These are phyloP conservation scores for Thermothelomyces thermophilus DNA, from an alignment of 2,329 filamentous ascomycete species.

Conservation along the genomic window DNA sequence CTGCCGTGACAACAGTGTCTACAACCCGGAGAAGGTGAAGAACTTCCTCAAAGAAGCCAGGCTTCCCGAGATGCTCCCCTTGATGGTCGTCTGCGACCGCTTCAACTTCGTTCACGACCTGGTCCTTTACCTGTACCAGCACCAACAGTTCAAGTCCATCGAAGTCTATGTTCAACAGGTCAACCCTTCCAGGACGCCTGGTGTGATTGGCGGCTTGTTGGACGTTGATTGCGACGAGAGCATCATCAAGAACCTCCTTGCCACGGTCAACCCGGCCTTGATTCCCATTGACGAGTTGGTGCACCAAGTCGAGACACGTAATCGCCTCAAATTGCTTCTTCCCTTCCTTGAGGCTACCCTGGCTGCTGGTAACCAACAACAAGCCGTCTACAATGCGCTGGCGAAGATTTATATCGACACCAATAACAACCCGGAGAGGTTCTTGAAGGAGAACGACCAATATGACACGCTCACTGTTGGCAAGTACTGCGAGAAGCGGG, in stretches of 20 bases:
- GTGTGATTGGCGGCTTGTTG: constrained; percentile 85
- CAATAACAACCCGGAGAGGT: constrained; percentile 97
- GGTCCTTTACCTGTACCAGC: constrained; percentile 95
- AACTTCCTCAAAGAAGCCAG: constrained; percentile 98
- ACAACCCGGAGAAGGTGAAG: constrained; percentile 93
- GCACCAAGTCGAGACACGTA: constrained; percentile 87
- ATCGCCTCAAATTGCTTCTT: constrained; percentile 87
- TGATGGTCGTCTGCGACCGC: constrained; percentile 98
- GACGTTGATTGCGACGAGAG: constrained; percentile 96
- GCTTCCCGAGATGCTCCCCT: constrained; percentile 82
- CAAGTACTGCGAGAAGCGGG: constrained; percentile 98
- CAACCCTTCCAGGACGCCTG: constrained; percentile 83
- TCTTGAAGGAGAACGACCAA: constrained; percentile 93
- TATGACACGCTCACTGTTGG: constrained; percentile 90
- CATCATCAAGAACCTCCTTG: constrained; percentile 88
- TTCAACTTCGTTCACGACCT: constrained; percentile 98
- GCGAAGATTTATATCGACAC: constrained; percentile 99
- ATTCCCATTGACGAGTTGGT: constrained; percentile 95
- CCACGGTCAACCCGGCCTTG: constrained; percentile 73
- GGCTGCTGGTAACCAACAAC: constrained; percentile 85
- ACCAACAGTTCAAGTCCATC: constrained; percentile 98
- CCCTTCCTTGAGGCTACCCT: constrained; percentile 94
- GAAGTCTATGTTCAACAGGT: constrained; percentile 97
- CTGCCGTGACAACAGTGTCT: constrained; percentile 85
- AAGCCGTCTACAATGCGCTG: constrained; percentile 92